Evolutionary conservation across 768 basidiomycete species (phyloP), one percentile per base, ranked within the genome.

Genomic region (Leucosporidium creatinivorum): DNA sequence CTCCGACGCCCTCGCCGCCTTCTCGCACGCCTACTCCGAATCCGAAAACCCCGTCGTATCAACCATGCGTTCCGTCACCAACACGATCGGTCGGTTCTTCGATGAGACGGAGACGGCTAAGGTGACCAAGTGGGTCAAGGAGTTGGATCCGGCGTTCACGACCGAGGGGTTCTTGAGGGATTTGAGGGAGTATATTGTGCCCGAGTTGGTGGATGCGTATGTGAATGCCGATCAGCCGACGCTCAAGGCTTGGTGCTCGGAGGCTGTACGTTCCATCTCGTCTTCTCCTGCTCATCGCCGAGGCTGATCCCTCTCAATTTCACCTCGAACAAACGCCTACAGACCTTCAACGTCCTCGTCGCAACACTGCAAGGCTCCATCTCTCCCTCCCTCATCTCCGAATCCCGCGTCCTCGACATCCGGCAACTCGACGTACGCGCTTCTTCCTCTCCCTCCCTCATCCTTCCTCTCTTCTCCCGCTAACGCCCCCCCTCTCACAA

Each of bases 101-200:
- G 94, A 98, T 66, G 96, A 99, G 81, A 99, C 90, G 76, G 96
- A 99, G 81, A 93, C 88, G 56, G 96, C 96, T n/a, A 89, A 89
- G 77, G 94, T 98, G 36, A 86, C 88, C 75, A 84, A 90, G 67
- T 79, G 87, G 76, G 90, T 97, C 85, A 89, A 86, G 77, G 77
- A 81, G n/a, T 81, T 97, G 76, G 96, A 99, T 77, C 91, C 96
- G 7, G 77, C 79, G 31, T 99, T 96, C 80, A 86, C 84, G 63
- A 84, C 87, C 75, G 96, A 97, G 76, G 79, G 81, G 44, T 98
- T 96, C 75, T 88, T 91, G 75, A 83, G 87, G 67, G 96, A 98
- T 76, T 77, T 98, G 65, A 81, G 93, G 67, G 96, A 98, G 79
- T 99, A 97, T 75, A 99, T 99, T 69, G 85, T 99, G 4, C 96